These are phyloP conservation scores for Coniochaeta ligniaria DNA, from an alignment of 2,329 filamentous ascomycete genomes.

Conservation along the genomic window DNA sequence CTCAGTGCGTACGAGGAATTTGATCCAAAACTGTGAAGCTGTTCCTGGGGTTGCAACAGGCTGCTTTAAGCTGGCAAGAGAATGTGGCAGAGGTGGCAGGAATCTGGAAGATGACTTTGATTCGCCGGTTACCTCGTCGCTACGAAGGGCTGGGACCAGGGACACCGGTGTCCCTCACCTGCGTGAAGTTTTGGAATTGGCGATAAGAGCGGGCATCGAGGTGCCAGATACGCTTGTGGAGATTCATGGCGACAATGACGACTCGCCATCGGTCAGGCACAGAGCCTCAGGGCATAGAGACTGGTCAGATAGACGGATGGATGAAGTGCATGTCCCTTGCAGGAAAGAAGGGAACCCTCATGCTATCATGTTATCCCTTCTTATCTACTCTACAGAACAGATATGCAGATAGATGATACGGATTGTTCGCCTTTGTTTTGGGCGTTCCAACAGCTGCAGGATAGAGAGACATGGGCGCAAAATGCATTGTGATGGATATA, in stretches of 20 bases:
- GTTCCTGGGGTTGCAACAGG: not conserved
- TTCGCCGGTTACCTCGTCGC: not conserved
- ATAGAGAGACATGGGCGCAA: not conserved
- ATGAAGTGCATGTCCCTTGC: not conserved
- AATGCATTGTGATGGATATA: not conserved
- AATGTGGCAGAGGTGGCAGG: not conserved
- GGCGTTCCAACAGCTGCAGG: not conserved
- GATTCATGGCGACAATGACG: not conserved
- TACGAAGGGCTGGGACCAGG: not conserved
- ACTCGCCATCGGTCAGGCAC: not conserved
- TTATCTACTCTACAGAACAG: not conserved
- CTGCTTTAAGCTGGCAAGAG: not conserved
- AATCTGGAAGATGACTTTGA: not conserved
- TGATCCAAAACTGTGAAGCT: slow-evolving; percentile 66
- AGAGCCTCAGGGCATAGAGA: not conserved
- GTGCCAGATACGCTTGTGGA: not conserved
- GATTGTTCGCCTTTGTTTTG: not conserved
- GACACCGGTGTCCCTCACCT: not conserved
- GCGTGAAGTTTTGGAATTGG: not conserved
- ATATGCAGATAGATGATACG: not conserved
- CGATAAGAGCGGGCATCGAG: not conserved
- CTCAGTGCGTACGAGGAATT: slow-evolving; percentile 80
- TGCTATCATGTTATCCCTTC: not conserved
- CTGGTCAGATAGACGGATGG: not conserved
- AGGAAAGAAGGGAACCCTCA: not conserved